Evolutionary conservation across 1,284 basidiomycete species (phyloP).

Genomic region (Cryptococcus maquisensis): DNA sequence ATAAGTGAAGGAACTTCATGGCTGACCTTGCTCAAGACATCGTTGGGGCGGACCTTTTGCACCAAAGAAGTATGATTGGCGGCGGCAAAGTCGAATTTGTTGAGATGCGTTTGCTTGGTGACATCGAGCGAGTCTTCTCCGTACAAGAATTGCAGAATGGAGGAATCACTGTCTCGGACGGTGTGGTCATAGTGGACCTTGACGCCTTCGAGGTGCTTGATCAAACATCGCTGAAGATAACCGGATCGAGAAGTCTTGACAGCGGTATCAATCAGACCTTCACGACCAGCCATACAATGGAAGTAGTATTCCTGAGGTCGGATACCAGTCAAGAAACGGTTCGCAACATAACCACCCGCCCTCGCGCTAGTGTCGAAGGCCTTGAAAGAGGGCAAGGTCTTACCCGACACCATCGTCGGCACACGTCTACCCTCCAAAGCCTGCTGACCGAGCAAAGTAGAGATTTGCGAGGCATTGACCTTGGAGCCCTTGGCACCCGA

Average conservation of each 20-base stretch:
- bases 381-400: slow-evolving; percentile 95
- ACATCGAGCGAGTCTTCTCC: slow-evolving; percentile 96
- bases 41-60: slow-evolving; percentile 65
- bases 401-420: slow-evolving; percentile 98
- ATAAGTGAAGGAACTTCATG: slow-evolving; percentile 70
- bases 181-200: slow-evolving; percentile 98
- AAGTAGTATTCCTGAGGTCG: slow-evolving; percentile 99
- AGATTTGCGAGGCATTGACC: slow-evolving; percentile 97
- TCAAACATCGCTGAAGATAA: slow-evolving; percentile 95
- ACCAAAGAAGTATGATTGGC: slow-evolving; percentile 80
- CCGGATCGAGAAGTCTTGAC: slow-evolving; percentile 99
- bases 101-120: slow-evolving; percentile 86
- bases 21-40: slow-evolving; percentile 59
- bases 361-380: slow-evolving; percentile 95
- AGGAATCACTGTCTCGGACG: slow-evolving; percentile 89
- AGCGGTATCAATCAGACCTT: slow-evolving; percentile 98
- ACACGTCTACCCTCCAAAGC: slow-evolving; percentile 97
- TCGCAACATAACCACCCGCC: slow-evolving; percentile 99
- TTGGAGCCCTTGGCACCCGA: slow-evolving; percentile 98
- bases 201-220: slow-evolving; percentile 97
- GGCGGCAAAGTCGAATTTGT: slow-evolving; percentile 88
- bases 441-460: slow-evolving; percentile 93
- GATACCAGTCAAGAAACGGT: slow-evolving; percentile 97
- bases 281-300: slow-evolving; percentile 99
- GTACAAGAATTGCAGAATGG: slow-evolving; percentile 94